Percentiles rank a stretch among this genome's conserved stretches.
Evolutionary conservation across 2,329 filamentous ascomycete genomes (phyloP).

Genomic region (Colletotrichum scovillei): DNA sequence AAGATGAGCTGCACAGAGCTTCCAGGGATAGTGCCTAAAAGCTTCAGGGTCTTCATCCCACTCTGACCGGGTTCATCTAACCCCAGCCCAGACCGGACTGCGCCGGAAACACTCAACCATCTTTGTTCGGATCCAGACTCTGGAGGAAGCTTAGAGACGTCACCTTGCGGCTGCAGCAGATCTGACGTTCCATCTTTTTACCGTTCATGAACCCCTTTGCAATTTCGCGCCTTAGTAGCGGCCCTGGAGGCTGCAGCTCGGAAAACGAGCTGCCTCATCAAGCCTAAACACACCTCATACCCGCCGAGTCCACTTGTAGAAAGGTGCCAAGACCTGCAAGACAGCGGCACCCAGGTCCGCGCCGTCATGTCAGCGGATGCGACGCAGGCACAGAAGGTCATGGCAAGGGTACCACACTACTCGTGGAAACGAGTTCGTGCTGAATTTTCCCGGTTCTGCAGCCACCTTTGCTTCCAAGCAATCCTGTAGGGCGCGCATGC

Average conservation of each 20-base stretch:
- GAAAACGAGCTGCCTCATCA: conserved; percentile 14
- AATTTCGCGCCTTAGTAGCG: conserved; percentile 14
- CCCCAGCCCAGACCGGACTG: not conserved
- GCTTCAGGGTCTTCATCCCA: not conserved
- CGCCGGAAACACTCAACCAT: not conserved
- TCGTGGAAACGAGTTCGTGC: conserved; percentile 23
- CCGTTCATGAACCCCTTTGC: conserved; percentile 6
- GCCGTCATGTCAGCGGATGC: conserved; percentile 8
- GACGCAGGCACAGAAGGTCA: not conserved
- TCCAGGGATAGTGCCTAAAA: not conserved
- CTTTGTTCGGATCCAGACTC: not conserved
- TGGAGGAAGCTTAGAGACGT: not conserved
- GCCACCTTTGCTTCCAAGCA: not conserved
- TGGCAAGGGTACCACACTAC: conserved; percentile 10
- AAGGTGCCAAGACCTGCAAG: not conserved
- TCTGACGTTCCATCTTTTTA: not conserved
- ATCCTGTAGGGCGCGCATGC: not conserved
- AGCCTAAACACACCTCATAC: conserved; percentile 19
- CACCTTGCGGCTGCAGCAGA: not conserved
- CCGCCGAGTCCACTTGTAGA: conserved; percentile 10
- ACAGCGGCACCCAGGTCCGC: not conserved
- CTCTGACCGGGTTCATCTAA: not conserved
- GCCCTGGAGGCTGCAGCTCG: not conserved
- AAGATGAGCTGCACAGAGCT: not conserved
- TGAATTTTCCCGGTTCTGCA: conserved; percentile 15